A percentile compares a stretch with the other conserved stretches of the same genome.
Conservation (phyloP, 345 rosid species). For the Syzygium aqueum region DNA sequence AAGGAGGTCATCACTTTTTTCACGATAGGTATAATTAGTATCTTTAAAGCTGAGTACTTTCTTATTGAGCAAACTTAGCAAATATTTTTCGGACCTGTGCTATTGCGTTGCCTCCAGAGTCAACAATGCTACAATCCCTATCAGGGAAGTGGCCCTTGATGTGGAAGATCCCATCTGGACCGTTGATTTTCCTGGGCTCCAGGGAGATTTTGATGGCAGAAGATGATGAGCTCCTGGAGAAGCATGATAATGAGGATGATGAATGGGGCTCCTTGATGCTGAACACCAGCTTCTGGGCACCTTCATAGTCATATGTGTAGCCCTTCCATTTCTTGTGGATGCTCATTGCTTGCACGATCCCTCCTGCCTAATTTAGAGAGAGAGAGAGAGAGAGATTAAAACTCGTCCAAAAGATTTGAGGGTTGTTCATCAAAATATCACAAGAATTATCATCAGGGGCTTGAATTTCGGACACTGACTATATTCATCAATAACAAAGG, state of each 20-base stretch:
- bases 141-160: slow-evolving; percentile 63
- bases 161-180: slow-evolving; percentile 31
- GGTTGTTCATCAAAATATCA: neutral
- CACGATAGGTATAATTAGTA: neutral
- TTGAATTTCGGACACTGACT: neutral
- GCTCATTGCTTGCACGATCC: slow-evolving; percentile 59
- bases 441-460: neutral
- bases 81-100: slow-evolving; percentile 34
- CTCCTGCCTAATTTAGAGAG: slow-evolving; percentile 28
- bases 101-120: slow-evolving; percentile 30
- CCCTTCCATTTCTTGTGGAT: slow-evolving; percentile 69
- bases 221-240: slow-evolving; percentile 4
- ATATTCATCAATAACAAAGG: neutral
- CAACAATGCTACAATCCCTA: slow-evolving; percentile 44
- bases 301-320: slow-evolving; percentile 50
- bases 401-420: neutral
- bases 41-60: neutral
- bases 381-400: neutral
- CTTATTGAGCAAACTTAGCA: neutral
- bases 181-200: slow-evolving; percentile 10
- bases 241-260: slow-evolving; percentile 15
- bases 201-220: slow-evolving; percentile 29
- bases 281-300: slow-evolving; percentile 52
- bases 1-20: neutral
- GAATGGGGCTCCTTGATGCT: slow-evolving; percentile 48